Evolutionary conservation across 139 green algal genomes (phyloP), one percentile per base, ranked within the genome.

Genomic region (Volvox africanus): DNA sequence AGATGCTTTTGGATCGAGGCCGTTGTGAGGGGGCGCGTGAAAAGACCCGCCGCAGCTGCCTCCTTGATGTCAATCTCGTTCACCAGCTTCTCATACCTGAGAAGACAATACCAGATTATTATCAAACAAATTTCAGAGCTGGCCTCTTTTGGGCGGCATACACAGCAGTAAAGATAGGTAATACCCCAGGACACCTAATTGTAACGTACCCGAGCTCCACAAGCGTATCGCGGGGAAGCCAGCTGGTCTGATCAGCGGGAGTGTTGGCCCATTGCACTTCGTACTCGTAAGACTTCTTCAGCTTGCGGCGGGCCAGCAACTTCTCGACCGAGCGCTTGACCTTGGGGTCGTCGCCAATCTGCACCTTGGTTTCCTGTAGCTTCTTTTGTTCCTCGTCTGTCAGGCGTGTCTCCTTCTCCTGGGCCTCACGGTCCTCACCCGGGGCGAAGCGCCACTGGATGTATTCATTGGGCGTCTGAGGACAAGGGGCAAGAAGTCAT

Each of bases 391-490:
- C 98, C 93, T 99, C 98, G 81, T 98, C 95, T 19, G 93, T 96
- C 68, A 96, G 89, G 91, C 95, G 95, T 73, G 93, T 95, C 19
- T 95, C 96, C 94, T 97, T 97, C 65, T 92, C 87, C 89, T 97
- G 94, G 17, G 94, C 95, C 96, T 99, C 97, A 76, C 96, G 93
- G 94, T 99, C 97, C 95, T 99, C 97, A 88, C 97, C 97, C 61
- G 92, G 95, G 55, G 95, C 96, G 85, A 98, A 99, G 50, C 97
- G 97, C 97, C 97, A 99, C 94, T 97, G 95, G 94, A 99, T 99
- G 95, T 99, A 99, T 96, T 99, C 94, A 93, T 99, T 99, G 92
- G 97, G 94, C 2, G 96, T 98, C 94, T 89, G 83, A 5, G 65
- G 24, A 55, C 44, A 55, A 9, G 44, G 44, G 44, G 44, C 44